Conservation (phyloP, 805 yeast genomes). For the Pichia californica region DNA sequence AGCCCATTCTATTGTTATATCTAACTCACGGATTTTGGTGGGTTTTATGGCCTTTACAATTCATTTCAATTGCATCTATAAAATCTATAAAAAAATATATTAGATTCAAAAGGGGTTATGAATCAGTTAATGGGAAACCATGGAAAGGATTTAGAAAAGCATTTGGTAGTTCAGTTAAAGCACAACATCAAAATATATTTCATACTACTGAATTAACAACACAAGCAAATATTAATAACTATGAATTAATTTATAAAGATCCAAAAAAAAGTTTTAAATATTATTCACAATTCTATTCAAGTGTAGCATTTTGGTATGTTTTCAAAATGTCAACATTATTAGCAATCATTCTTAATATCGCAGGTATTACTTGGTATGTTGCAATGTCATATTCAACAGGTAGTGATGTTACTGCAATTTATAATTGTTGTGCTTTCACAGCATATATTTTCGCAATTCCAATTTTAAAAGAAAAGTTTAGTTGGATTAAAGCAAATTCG, state of each 20-base stretch:
- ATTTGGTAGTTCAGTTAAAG: conserved; percentile 32
- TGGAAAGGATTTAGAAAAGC: conserved; percentile 30
- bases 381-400: conserved; percentile 79
- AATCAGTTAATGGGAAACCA: conserved; percentile 17
- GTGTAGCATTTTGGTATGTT: conserved; percentile 46
- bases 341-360: conserved; percentile 56
- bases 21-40: conserved; percentile 79
- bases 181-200: conserved; percentile 38
- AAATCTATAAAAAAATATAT: conserved; percentile 34
- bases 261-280: conserved; percentile 22
- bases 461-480: conserved; percentile 57
- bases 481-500: conserved; percentile 55
- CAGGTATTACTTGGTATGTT: conserved; percentile 82
- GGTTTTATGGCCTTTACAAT: conserved; percentile 66
- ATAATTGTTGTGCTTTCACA: conserved; percentile 84
- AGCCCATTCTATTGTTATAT: conserved; percentile 60
- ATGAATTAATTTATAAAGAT: conserved; percentile 26
- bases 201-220: conserved; percentile 33
- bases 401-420: conserved; percentile 82
- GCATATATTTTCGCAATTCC: conserved; percentile 83
- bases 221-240: conserved; percentile 23
- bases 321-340: conserved; percentile 37
- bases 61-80: conserved; percentile 39
- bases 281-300: conserved; percentile 30
- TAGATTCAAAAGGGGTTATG: conserved; percentile 15